Conservation (phyloP, 2,329 filamentous ascomycete species). For the Zymoseptoria tritici region DNA sequence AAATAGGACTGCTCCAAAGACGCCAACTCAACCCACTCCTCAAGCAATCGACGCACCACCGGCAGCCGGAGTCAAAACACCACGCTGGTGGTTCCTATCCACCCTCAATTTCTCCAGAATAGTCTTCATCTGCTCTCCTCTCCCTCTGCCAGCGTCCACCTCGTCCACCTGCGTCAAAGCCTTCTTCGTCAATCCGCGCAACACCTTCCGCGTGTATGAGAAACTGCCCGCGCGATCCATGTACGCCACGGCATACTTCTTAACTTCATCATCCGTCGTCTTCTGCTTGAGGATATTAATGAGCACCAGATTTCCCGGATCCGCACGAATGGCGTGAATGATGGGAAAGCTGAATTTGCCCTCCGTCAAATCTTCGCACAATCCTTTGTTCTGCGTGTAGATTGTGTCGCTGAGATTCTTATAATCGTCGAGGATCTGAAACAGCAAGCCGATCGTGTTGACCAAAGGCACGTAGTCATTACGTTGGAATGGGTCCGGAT, state of each 20-base stretch:
- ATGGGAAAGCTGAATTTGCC: constrained; percentile 96
- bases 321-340: constrained; percentile 80
- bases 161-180: constrained; percentile 37
- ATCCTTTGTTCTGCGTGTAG: constrained; percentile 83
- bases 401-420: constrained; percentile 60
- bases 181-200: constrained; percentile 39
- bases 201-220: constrained; percentile 65
- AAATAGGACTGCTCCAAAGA: background rate
- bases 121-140: constrained; percentile 29
- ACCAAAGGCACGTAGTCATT: constrained; percentile 74
- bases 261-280: constrained; percentile 77
- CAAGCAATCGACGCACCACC: background rate
- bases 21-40: background rate
- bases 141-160: constrained; percentile 31
- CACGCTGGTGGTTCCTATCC: constrained; percentile 16
- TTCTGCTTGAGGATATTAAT: constrained; percentile 91
- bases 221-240: constrained; percentile 87
- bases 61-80: background rate
- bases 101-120: constrained; percentile 37
- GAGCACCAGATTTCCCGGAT: constrained; percentile 67
- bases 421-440: constrained; percentile 91
- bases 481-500: constrained; percentile 1
- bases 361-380: constrained; percentile 92
- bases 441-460: constrained; percentile 76
- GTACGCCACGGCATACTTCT: constrained; percentile 81